These are phyloP conservation scores for Phellopilus nigrolimitatus DNA, from an alignment of 1,284 basidiomycete species.

Conservation along the genomic window DNA sequence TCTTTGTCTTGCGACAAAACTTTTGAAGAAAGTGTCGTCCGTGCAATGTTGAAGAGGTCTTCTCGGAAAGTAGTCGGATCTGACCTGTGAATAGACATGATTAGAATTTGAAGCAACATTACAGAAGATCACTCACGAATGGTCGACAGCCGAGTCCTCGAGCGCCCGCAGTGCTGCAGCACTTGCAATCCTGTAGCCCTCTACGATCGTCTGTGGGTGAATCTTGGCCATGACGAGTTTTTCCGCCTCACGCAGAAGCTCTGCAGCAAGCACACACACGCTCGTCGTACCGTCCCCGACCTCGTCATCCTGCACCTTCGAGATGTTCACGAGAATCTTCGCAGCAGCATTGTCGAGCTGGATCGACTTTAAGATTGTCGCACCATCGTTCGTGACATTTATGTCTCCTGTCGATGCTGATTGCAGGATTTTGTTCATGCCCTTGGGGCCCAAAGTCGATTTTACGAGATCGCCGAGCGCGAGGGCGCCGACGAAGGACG, in stretches of 20 bases:
- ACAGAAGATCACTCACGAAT: conserved; percentile 55
- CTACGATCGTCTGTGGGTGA: conserved; percentile 99
- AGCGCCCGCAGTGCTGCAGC: conserved; percentile 82
- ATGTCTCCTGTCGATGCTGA: conserved; percentile 90
- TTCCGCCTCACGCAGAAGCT: conserved; percentile 93
- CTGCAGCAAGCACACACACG: conserved; percentile 91
- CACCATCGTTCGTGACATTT: conserved; percentile 98
- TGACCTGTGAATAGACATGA: conserved; percentile 40
- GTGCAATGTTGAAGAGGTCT: conserved; percentile 95
- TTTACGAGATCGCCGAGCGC: conserved; percentile 98
- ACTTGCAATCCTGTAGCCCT: conserved; percentile 94
- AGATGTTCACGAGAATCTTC: conserved; percentile 99
- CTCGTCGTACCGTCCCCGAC: conserved; percentile 97
- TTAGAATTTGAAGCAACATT: neutral
- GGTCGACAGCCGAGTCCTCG: conserved; percentile 77
- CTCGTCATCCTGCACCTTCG: conserved; percentile 99
- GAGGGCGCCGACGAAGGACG: conserved; percentile 95
- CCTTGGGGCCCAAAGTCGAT: conserved; percentile 96
- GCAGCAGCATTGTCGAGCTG: conserved; percentile 98
- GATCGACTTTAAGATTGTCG: conserved; percentile 96
- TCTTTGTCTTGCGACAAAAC: conserved; percentile 97
- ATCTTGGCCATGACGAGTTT: conserved; percentile 91
- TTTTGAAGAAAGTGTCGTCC: conserved; percentile 95
- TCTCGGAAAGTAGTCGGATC: conserved; percentile 76
- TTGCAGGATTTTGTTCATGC: conserved; percentile 95